Percentiles rank a stretch among this genome's conserved stretches.
Evolutionary conservation across 176 grass and related monocot species (phyloP).

Genomic region (Oropetium thomaeum): DNA sequence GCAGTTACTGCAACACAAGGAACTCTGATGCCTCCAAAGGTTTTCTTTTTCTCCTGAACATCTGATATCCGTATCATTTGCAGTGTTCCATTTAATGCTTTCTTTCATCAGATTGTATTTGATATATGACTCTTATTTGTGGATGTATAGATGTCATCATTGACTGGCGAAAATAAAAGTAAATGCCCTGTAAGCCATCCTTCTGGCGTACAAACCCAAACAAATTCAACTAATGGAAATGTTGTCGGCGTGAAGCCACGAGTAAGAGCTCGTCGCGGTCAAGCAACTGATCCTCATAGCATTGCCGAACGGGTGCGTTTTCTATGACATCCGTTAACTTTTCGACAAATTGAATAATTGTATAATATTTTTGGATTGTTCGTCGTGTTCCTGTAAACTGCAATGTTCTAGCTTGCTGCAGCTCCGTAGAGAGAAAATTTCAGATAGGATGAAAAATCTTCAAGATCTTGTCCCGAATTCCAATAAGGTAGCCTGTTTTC

Average conservation of each 20-base stretch:
- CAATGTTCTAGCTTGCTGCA: conserved; percentile 35
- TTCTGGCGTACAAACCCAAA: conserved; percentile 36
- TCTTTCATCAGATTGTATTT: conserved; percentile 25
- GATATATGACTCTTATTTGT: background rate
- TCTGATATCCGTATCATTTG: background rate
- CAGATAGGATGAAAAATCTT: conserved; percentile 81
- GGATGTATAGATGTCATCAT: conserved; percentile 31
- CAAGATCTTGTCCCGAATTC: conserved; percentile 78
- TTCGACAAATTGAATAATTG: background rate
- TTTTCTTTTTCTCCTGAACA: conserved; percentile 20
- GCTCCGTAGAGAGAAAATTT: conserved; percentile 81
- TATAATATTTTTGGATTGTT: conserved; percentile 19
- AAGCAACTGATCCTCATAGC: conserved; percentile 85
- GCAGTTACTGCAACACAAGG: conserved; percentile 36
- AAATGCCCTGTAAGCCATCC: conserved; percentile 36
- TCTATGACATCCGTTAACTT: background rate
- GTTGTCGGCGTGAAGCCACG: conserved; percentile 47
- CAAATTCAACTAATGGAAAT: conserved; percentile 40
- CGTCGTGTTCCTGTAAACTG: conserved; percentile 9
- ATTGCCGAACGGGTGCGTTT: conserved; percentile 75
- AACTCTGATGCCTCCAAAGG: conserved; percentile 36
- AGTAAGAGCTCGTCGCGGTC: conserved; percentile 60
- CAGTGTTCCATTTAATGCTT: background rate
- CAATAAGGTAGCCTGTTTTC: conserved; percentile 48
- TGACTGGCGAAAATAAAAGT: conserved; percentile 36